phyloP scores from a whole-genome alignment of 306 rosid genomes.

The Castanopsis chinensis region DNA sequence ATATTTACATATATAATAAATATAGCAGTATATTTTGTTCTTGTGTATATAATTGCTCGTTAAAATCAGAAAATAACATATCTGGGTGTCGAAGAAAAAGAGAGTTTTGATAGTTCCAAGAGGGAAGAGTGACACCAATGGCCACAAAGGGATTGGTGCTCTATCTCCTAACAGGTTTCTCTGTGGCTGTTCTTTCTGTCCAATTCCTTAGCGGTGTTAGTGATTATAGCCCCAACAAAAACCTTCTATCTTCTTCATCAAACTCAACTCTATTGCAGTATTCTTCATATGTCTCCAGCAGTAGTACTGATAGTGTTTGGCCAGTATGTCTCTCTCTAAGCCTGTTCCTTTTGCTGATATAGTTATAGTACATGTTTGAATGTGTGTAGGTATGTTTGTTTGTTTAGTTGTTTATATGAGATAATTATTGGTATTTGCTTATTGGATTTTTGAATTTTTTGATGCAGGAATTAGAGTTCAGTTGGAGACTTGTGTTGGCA shows the following conservation, averaged over 20 bases:
- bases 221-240: background rate
- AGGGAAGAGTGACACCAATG: constrained; percentile 26
- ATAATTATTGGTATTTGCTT: constrained; percentile 2
- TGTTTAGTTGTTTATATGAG: background rate
- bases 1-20: too few species aligned
- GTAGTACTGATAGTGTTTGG: constrained; percentile 46
- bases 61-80: background rate
- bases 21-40: too few species aligned
- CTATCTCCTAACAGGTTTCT: constrained; percentile 61
- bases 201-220: constrained; percentile 33
- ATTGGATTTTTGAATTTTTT: background rate
- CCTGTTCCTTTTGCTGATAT: background rate
- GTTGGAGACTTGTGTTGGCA: constrained; percentile 70
- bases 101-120: too few species aligned
- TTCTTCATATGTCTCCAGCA: constrained; percentile 6
- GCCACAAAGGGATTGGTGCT: constrained; percentile 46
- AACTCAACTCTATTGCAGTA: constrained; percentile 1
- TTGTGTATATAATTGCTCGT: background rate
- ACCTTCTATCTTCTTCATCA: constrained; percentile 8
- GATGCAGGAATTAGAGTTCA: constrained; percentile 57
- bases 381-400: too few species aligned
- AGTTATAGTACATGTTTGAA: background rate
- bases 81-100: background rate
- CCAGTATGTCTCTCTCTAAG: constrained; percentile 47
- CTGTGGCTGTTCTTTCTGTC: constrained; percentile 48